phyloP scores from a whole-genome alignment of 2,329 filamentous ascomycete species.

The Didymella lethalis region DNA sequence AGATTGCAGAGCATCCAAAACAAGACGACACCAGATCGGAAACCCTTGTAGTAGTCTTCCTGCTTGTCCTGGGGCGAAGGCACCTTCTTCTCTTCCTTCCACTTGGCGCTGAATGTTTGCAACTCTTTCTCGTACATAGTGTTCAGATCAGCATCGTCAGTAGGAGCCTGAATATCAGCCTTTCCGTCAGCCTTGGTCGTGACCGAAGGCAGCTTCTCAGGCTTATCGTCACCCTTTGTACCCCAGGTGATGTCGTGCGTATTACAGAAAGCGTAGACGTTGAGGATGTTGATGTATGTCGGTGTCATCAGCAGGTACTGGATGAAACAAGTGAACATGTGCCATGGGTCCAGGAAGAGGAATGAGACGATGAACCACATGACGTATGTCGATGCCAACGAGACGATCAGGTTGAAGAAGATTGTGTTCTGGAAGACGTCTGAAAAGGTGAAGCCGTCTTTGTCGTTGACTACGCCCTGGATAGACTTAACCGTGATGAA shows the following conservation, averaged over 20 bases:
- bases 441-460: constrained; percentile 71
- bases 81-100: constrained; percentile 72
- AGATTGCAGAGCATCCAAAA: constrained; percentile 98
- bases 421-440: constrained; percentile 85
- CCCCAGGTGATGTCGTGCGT: constrained; percentile 98
- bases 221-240: constrained; percentile 96
- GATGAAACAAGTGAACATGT: constrained; percentile 93
- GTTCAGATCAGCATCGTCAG: constrained; percentile 93
- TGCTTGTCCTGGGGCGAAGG: constrained; percentile 77
- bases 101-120: constrained; percentile 75
- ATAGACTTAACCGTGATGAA: constrained; percentile 93
- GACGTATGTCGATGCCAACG: constrained; percentile 88
- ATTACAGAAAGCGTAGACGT: constrained; percentile 99
- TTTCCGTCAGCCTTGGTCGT: constrained; percentile 93
- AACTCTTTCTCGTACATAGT: constrained; percentile 92
- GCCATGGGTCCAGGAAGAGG: constrained; percentile 97
- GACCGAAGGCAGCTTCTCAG: constrained; percentile 87
- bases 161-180: constrained; percentile 84
- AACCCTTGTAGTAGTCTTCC: constrained; percentile 98
- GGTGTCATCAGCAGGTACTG: constrained; percentile 96
- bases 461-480: constrained; percentile 68
- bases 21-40: constrained; percentile 88
- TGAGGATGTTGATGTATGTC: constrained; percentile 97
- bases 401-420: constrained; percentile 94
- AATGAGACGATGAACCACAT: constrained; percentile 92